A percentile compares a stretch with the other conserved stretches of the same genome.
Evolutionary conservation across 2,329 filamentous ascomycete genomes (phyloP).

Genomic region (Talaromyces piceae): DNA sequence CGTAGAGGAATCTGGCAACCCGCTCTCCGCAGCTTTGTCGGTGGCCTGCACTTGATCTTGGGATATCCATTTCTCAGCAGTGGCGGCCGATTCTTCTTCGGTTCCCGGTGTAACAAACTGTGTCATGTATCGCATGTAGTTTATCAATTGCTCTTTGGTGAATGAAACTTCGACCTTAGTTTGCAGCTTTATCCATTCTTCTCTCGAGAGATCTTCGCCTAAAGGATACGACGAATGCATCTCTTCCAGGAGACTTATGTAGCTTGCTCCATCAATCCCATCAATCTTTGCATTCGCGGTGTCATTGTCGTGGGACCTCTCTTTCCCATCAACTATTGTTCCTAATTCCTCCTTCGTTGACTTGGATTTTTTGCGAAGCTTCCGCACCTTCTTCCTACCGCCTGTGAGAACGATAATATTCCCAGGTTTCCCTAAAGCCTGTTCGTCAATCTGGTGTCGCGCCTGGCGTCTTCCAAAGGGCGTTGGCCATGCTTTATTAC

Average conservation of each 20-base stretch:
- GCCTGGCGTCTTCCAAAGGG: not conserved
- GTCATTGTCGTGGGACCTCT: conserved; percentile 9
- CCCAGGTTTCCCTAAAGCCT: conserved; percentile 29
- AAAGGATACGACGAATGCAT: conserved; percentile 18
- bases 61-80: not conserved
- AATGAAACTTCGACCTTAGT: conserved; percentile 27
- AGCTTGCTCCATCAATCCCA: conserved; percentile 12
- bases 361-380: conserved; percentile 1
- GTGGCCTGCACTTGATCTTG: not conserved
- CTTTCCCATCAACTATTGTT: not conserved
- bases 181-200: conserved; percentile 25
- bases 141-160: conserved; percentile 24
- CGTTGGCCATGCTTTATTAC: not conserved
- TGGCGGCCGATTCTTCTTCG: not conserved
- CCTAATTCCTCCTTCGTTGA: not conserved
- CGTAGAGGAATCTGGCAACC: conserved; percentile 15
- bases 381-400: conserved; percentile 12
- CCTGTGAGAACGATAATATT: conserved; percentile 30
- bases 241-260: conserved; percentile 22
- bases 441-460: conserved; percentile 22
- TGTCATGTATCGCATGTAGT: conserved; percentile 19
- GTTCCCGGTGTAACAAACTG: not conserved
- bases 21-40: not conserved
- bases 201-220: conserved; percentile 18
- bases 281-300: conserved; percentile 14